These are phyloP conservation scores for Cryoendolithus antarcticus DNA, from an alignment of 2,329 filamentous ascomycete genomes.

Conservation along the genomic window DNA sequence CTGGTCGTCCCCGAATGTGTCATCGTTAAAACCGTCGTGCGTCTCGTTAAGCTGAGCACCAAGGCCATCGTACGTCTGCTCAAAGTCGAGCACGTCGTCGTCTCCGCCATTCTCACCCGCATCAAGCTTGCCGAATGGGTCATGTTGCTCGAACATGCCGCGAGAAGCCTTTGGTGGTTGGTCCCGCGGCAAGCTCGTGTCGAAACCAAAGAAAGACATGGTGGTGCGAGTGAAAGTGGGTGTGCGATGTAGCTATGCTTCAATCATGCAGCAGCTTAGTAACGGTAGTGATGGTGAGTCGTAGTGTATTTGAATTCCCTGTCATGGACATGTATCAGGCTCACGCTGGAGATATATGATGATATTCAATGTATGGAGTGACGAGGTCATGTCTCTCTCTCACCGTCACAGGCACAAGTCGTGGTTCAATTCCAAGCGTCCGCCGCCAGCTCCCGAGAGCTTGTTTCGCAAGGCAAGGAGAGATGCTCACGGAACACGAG, in stretches of 20 bases:
- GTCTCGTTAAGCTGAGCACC: constrained; percentile 84
- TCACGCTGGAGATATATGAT: no score
- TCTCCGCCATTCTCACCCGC: constrained; percentile 14
- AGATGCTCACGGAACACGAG: no score
- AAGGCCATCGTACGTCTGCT: constrained; percentile 96
- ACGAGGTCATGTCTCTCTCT: no score
- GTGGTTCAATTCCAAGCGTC: no score
- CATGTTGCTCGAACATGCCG: constrained; percentile 63
- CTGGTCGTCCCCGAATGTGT: constrained; percentile 58
- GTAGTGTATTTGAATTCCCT: no score
- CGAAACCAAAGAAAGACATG: constrained; percentile 88
- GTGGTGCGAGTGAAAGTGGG: constrained; percentile 5
- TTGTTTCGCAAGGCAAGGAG: no score
- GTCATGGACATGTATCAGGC: no score
- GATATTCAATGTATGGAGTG: neutral
- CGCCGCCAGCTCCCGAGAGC: no score
- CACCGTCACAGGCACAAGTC: no score
- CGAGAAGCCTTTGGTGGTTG: constrained; percentile 43
- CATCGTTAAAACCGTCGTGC: constrained; percentile 90
- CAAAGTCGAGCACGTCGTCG: constrained; percentile 66
- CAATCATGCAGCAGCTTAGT: neutral
- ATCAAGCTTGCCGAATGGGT: constrained; percentile 58
- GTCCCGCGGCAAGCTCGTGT: constrained; percentile 53
- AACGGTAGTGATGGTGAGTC: neutral
- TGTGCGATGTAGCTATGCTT: neutral